Evolutionary conservation across 495 filamentous ascomycete species (phyloP), one percentile per base, ranked within the genome.

Genomic region (Hypoxylon fuscum): DNA sequence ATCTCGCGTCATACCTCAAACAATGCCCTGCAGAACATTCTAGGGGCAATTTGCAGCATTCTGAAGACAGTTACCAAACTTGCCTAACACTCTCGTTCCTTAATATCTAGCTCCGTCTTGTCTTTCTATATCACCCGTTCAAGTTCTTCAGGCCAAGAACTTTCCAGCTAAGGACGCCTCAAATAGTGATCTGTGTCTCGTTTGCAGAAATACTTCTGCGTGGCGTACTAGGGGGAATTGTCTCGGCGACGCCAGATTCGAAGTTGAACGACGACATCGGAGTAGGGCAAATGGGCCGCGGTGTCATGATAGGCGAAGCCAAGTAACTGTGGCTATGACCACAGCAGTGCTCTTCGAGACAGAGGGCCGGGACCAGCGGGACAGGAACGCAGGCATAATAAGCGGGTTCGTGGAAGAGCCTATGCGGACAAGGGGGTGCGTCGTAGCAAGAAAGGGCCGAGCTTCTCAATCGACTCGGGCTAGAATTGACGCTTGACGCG

Each of bases 331-430:
- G 37, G 12, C n/a, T 18, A n/a, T 65, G 62, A 12, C 56, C 34
- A 14, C 56, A 60, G 34, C 47, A 61, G 1, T 56, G 21, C 14
- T 51, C 17, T 27, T 66, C 62, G 27, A 66, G 56, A 14, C 62
- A 52, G 0, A 66, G 47, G 22, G 62, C 50, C 27, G 62, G 56
- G 8, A 66, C 46, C 7, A 66, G 21, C 12, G 62, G 59, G 20
- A 66, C 51, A 25, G 62, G 51, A 23, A 66, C 62, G 17, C 51
- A 66, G 25, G 62, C 52, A 32, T 66, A 66, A 6, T 46, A 10
- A 20, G 49, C 41, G 8, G 40, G 56, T 23, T 66, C 56, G 7
- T 61, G 62, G 12, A 42, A 50, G 14, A 44, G 17, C 25, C 38
- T 31, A 27, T 56, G 52, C 8, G 20, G 21, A 11, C 56, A 56